phyloP scores from a whole-genome alignment of 225 moss, liverwort and hornwort genomes.

The Pseudoscleropodium purum region DNA sequence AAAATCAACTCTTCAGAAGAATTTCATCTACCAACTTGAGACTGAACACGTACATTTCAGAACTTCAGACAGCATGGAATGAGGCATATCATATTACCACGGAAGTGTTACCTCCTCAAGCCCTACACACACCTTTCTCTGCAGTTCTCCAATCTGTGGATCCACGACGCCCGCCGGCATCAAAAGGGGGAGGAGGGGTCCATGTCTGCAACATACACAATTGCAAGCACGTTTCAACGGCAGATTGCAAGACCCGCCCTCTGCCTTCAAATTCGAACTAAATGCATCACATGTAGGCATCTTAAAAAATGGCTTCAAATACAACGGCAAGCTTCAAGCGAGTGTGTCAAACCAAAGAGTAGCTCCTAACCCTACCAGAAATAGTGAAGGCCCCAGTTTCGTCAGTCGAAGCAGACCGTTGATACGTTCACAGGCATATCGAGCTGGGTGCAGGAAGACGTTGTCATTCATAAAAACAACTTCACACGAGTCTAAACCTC shows the following conservation, averaged over 20 bases:
- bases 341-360: background rate
- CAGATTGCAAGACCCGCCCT: background rate
- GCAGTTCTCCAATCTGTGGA: constrained; percentile 1
- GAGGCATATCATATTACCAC: background rate
- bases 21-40: background rate
- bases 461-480: constrained; percentile 77
- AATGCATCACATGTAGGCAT: background rate
- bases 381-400: constrained; percentile 60
- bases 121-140: constrained; percentile 45
- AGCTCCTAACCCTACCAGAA: constrained; percentile 43
- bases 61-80: background rate
- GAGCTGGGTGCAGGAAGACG: constrained; percentile 68
- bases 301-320: background rate
- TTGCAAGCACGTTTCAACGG: background rate
- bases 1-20: background rate
- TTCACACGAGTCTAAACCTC: constrained; percentile 47
- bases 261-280: background rate
- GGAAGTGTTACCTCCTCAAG: background rate
- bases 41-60: background rate
- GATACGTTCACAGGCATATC: constrained; percentile 48
- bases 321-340: background rate
- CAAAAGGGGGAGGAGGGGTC: constrained; percentile 48
- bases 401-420: constrained; percentile 72
- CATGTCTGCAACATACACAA: constrained; percentile 55
- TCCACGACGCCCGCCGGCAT: constrained; percentile 23